These are phyloP conservation scores for Metarhizium humberi DNA, from an alignment of 2,329 filamentous ascomycete species.

Conservation along the genomic window DNA sequence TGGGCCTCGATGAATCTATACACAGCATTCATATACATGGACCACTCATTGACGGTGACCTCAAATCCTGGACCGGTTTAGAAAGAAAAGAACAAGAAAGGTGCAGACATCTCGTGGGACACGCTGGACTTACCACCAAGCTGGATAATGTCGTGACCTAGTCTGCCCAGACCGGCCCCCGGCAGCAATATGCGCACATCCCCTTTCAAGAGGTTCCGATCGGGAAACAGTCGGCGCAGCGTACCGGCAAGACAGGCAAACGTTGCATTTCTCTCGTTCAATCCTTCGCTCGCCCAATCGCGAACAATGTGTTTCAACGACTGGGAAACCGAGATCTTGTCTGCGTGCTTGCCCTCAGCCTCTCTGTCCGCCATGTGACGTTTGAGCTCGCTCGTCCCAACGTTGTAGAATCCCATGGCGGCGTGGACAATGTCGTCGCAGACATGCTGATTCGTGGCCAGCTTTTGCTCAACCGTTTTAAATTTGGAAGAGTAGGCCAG, in stretches of 20 bases:
- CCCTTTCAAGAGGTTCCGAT: slow-evolving; percentile 3
- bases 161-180: slow-evolving; percentile 41
- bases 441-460: slow-evolving; percentile 34
- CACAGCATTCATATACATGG: slow-evolving; percentile 45
- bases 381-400: slow-evolving; percentile 34
- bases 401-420: slow-evolving; percentile 36
- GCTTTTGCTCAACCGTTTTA: slow-evolving; percentile 29
- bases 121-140: slow-evolving; percentile 24
- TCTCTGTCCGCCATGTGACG: slow-evolving; percentile 29
- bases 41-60: slow-evolving; percentile 49
- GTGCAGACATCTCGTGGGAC: not conserved
- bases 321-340: slow-evolving; percentile 40
- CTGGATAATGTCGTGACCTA: slow-evolving; percentile 40
- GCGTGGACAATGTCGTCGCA: slow-evolving; percentile 35
- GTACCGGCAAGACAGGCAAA: slow-evolving; percentile 30
- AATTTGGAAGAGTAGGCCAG: slow-evolving; percentile 49
- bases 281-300: slow-evolving; percentile 43
- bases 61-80: slow-evolving; percentile 29
- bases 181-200: slow-evolving; percentile 36
- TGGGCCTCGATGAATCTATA: slow-evolving; percentile 38
- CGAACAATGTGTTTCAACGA: slow-evolving; percentile 48
- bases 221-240: slow-evolving; percentile 21
- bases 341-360: slow-evolving; percentile 27
- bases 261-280: slow-evolving; percentile 32
- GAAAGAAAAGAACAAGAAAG: not conserved